Evolutionary conservation across 352 stramenopile species (phyloP).

Genomic region (Globisporangium iwayamae): DNA sequence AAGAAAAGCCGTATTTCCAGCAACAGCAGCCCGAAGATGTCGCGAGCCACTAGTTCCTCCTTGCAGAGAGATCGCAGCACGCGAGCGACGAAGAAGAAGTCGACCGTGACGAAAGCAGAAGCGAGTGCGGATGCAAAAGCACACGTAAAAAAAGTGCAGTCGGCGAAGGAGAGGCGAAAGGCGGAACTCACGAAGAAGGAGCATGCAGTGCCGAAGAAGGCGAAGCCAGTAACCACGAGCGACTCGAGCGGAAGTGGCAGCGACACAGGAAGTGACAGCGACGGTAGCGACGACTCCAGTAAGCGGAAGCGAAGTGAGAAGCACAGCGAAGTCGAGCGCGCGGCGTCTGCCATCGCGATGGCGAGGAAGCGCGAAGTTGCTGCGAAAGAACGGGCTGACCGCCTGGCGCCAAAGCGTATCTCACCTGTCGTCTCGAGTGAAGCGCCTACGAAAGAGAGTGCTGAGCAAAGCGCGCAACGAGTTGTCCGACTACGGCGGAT

Average conservation of each 20-base stretch:
- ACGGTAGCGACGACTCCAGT: background rate
- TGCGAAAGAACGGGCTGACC: slow-evolving; percentile 13
- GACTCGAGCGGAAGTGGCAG: background rate
- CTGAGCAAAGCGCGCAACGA: background rate
- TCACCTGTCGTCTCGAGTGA: background rate
- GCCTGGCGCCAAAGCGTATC: background rate
- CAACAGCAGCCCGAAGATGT: background rate
- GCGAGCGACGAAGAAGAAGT: slow-evolving; percentile 3
- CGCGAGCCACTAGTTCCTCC: background rate
- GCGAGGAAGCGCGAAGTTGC: slow-evolving; percentile 6
- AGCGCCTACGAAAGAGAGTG: background rate
- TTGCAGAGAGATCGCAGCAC: background rate
- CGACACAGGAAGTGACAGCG: background rate
- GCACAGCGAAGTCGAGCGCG: background rate
- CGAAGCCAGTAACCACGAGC: background rate
- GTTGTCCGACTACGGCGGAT: background rate
- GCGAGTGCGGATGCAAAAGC: background rate
- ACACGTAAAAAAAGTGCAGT: background rate
- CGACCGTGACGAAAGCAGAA: background rate
- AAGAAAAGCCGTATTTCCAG: background rate
- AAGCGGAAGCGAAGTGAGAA: background rate
- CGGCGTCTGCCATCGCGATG: slow-evolving; percentile 1
- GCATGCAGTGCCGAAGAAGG: background rate
- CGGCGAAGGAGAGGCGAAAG: background rate
- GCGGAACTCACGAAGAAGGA: background rate